Evolutionary conservation across 2,329 filamentous ascomycete species (phyloP), one percentile per base, ranked within the genome.

Genomic region (Capronia americana): DNA sequence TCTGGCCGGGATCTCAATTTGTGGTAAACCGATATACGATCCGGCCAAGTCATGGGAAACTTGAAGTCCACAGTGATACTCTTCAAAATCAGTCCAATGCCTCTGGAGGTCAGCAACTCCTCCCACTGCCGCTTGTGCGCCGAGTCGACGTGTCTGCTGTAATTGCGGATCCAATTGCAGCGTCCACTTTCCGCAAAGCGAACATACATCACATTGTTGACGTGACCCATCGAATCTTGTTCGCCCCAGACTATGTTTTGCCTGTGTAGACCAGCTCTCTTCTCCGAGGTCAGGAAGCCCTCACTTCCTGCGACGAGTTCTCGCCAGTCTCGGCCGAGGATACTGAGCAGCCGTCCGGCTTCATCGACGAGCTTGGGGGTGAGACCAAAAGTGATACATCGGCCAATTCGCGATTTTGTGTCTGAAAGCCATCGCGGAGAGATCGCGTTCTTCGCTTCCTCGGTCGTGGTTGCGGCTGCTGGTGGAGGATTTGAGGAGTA

Each of bases 141-240:
- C 0, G 87, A 86, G 72, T 92, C 88, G 55, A 87, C 80, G 66
- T 87, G 79, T 1, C 83, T 79, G 4, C 87, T 90, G 71, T 92
- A 89, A 74, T 92, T 90, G 64, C 84, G 83, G 28, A 88, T 84
- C 90, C 91, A 96, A 73, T 93, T 92, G 34, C 94, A 86, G 41
- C 93, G 86, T 3, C 88, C 89, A 5, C 90, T 89, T 77, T 97
- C 93, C 41, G 92, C 92, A 77, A 92, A 96, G 68, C 90, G 86
- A 72, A 91, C 88, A 77, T 96, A 96, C 70, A 86, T 87, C 69
- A 93, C 88, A 73, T 96, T 96, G 77, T 96, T 97, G 57, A 97
- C 90, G 77, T 97, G 92, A 57, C 88, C 81, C 81, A 83, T 83
- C 14, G 76, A 73, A 73, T 83, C 81, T 78, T 83, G 70, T 23